Evolutionary conservation across 768 basidiomycete genomes (phyloP).

Genomic region (Crepidotus variabilis): DNA sequence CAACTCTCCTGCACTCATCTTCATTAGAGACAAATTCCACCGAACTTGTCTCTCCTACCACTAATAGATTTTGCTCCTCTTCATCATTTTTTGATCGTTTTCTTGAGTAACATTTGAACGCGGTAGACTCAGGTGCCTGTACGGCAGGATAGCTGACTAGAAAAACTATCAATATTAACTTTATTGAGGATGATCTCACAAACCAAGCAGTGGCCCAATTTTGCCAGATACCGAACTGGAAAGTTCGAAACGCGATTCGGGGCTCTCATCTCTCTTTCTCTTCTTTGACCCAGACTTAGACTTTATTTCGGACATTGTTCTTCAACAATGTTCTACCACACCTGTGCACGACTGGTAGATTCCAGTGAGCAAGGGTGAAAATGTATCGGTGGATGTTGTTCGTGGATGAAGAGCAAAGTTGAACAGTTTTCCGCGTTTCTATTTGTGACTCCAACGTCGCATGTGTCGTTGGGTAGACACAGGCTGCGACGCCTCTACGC

Average conservation of each 20-base stretch:
- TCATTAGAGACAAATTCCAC: slow-evolving; percentile 78
- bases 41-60: slow-evolving; percentile 81
- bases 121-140: slow-evolving; percentile 49
- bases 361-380: slow-evolving; percentile 1
- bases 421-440: background rate
- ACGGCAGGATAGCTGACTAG: slow-evolving; percentile 57
- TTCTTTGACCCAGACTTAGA: slow-evolving; percentile 38
- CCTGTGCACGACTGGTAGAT: too few species aligned
- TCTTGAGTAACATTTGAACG: slow-evolving; percentile 58
- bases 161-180: background rate
- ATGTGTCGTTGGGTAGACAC: background rate
- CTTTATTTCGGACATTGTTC: slow-evolving; percentile 23
- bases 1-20: slow-evolving; percentile 44
- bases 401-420: background rate
- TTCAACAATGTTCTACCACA: too few species aligned
- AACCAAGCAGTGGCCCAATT: slow-evolving; percentile 38
- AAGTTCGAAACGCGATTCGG: slow-evolving; percentile 27
- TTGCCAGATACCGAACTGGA: slow-evolving; percentile 22
- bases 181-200: slow-evolving; percentile 5
- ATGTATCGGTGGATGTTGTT: slow-evolving; percentile 1
- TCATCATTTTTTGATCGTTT: slow-evolving; percentile 37
- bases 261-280: slow-evolving; percentile 31
- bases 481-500: background rate
- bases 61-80: slow-evolving; percentile 35
- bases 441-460: background rate